phyloP scores from a whole-genome alignment of 116 monocot genomes.

The Cymodocea nodosa region DNA sequence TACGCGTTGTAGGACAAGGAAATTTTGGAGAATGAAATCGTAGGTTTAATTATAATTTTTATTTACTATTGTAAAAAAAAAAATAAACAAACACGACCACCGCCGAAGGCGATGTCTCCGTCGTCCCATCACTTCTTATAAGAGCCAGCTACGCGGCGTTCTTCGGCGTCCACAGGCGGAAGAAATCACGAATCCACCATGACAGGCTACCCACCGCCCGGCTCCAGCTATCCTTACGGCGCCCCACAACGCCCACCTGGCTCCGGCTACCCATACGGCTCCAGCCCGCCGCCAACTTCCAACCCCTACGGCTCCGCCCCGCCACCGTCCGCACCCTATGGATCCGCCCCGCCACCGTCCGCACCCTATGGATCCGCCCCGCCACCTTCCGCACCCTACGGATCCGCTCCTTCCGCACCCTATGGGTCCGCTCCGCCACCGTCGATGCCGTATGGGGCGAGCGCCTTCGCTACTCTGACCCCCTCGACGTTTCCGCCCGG shows the following conservation, averaged over 20 bases:
- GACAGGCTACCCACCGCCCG: neutral
- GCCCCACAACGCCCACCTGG: neutral
- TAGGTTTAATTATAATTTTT: no score
- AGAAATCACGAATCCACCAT: neutral
- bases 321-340: neutral
- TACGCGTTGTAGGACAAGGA: no score
- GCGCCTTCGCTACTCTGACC: constrained; percentile 4
- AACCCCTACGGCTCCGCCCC: neutral
- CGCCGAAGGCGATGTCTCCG: no score
- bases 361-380: constrained; percentile 4
- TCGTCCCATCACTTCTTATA: no score
- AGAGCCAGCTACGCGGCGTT: no score
- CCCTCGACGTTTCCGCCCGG: constrained; percentile 46
- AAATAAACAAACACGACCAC: no score
- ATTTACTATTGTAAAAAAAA: no score
- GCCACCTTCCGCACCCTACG: neutral
- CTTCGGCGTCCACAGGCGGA: no score
- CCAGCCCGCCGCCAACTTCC: constrained; percentile 6
- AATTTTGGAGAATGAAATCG: no score
- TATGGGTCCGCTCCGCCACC: constrained; percentile 7
- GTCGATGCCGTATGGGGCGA: constrained; percentile 12
- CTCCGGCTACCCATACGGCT: constrained; percentile 2
- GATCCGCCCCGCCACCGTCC: constrained; percentile 11
- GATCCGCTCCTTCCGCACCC: neutral
- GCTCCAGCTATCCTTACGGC: neutral